Evolutionary conservation across 805 yeast species (phyloP), one percentile per base, ranked within the genome.

Genomic region (Yarrowia alimentaria): DNA sequence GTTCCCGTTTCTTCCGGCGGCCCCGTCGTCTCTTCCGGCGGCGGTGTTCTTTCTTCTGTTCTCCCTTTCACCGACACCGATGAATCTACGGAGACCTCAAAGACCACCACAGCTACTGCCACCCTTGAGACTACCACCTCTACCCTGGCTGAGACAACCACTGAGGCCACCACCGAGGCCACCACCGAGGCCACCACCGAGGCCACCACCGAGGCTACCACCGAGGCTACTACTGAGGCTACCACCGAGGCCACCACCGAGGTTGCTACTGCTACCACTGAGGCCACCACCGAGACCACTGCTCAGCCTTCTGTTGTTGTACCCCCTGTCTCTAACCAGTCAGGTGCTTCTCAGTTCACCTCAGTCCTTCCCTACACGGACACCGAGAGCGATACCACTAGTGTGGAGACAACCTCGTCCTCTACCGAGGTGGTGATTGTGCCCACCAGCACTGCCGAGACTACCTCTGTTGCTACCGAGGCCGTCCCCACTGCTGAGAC

Each of bases 181-280:
- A 26, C 38, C 22, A 22, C 56, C 17, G n/a, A n/a, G n/a, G 31
- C 40, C 33, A 29, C 29, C 17, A 22, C 54, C 42, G n/a, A 50
- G 3, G 13, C 51, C 9, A 21, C 22, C 6, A 14, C 20, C 4
- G 16, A 19, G 21, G 22, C 32, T 16, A 20, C 20, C 12, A 11
- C 40, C 11, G 1, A 13, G 8, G 29, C 21, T 28, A 22, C 40
- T 6, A 4, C 19, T 6, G 29, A 21, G 40, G 4, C 40, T 5
- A 29, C 30, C 7, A 11, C 42, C 30, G 24, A 29, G 3, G 16
- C 42, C 5, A 16, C 24, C 11, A 24, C 21, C 17, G 43, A 17
- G 29, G 9, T n/a, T n/a, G n/a, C n/a, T n/a, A 35, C 42, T 5
- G 16, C 42, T 4, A 16, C 24, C 11, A 24, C 21, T 24, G 43